A percentile compares a stretch with the other conserved stretches of the same genome.
Evolutionary conservation across 164 flowering plant genomes (phyloP).

Genomic region (Malania oleifera): DNA sequence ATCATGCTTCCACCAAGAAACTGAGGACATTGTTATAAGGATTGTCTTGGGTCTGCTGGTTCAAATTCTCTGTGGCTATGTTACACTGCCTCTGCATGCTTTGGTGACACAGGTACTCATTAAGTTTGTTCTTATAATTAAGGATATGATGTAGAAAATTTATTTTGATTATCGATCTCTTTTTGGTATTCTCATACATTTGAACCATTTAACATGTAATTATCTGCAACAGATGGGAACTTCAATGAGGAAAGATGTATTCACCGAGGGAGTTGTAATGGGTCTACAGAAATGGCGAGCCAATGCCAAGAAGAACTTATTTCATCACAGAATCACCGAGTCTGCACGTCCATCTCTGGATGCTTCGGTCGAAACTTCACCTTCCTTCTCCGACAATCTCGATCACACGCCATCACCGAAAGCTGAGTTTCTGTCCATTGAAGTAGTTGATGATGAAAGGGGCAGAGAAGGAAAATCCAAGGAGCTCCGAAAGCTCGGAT

Average conservation of each 20-base stretch:
- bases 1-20: slow-evolving; percentile 54
- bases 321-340: neutral
- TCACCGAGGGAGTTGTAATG: slow-evolving; percentile 38
- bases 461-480: too few relatives aligned
- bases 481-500: too few relatives aligned
- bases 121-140: neutral
- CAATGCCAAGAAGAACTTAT: slow-evolving; percentile 28
- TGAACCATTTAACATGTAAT: neutral
- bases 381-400: slow-evolving; percentile 9
- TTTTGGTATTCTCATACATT: too few relatives aligned
- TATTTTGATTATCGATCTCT: too few relatives aligned
- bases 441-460: slow-evolving; percentile 6
- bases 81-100: slow-evolving; percentile 65
- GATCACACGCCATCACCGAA: neutral
- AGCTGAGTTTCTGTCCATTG: neutral
- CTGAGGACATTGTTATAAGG: slow-evolving; percentile 42
- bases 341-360: slow-evolving; percentile 6
- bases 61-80: slow-evolving; percentile 67
- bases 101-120: slow-evolving; percentile 59
- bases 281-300: slow-evolving; percentile 56
- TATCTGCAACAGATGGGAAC: slow-evolving; percentile 64
- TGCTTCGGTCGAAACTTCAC: slow-evolving; percentile 13
- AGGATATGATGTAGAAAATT: neutral
- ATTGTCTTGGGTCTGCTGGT: slow-evolving; percentile 44
- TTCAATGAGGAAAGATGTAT: slow-evolving; percentile 42